Evolutionary conservation across 805 yeast species (phyloP).

Genomic region (Metschnikowia chrysomelidarum): DNA sequence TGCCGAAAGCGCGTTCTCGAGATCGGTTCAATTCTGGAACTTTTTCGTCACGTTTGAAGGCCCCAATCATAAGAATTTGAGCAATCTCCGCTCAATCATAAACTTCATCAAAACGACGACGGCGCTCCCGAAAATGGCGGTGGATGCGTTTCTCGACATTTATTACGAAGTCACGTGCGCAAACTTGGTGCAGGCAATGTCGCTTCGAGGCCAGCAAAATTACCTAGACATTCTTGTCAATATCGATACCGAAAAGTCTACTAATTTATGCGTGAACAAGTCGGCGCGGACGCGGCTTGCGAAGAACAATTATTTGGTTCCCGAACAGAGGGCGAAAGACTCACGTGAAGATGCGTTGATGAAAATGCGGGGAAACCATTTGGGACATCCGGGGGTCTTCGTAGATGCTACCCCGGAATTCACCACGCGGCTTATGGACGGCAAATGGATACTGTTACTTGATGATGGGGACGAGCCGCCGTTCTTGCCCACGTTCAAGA

Average conservation of each 20-base stretch:
- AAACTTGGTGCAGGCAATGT: constrained; percentile 21
- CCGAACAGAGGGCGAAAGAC: constrained; percentile 1
- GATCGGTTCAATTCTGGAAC: constrained; percentile 54
- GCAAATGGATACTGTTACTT: constrained; percentile 23
- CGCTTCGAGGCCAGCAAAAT: constrained; percentile 16
- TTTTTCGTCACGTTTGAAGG: constrained; percentile 55
- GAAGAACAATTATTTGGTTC: constrained; percentile 19
- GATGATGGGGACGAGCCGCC: constrained; percentile 24
- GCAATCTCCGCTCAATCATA: constrained; percentile 45
- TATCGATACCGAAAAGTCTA: constrained; percentile 24
- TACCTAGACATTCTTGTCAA: constrained; percentile 15
- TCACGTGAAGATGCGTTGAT: constrained; percentile 23
- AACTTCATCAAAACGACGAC: constrained; percentile 44
- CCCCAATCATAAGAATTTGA: constrained; percentile 37
- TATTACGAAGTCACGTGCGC: constrained; percentile 22
- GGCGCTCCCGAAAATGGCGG: constrained; percentile 45
- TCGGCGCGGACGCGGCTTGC: constrained; percentile 25
- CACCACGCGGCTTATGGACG: constrained; percentile 25
- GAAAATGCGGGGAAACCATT: constrained; percentile 21
- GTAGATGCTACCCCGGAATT: constrained; percentile 36
- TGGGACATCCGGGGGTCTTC: constrained; percentile 35
- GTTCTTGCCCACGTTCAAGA: constrained; percentile 55
- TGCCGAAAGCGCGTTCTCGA: constrained; percentile 30
- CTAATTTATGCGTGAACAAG: constrained; percentile 27
- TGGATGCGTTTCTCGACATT: constrained; percentile 43